Base-by-base conservation (phyloP, 768 basidiomycete genomes). In the Scleroderma citrinum region DNA sequence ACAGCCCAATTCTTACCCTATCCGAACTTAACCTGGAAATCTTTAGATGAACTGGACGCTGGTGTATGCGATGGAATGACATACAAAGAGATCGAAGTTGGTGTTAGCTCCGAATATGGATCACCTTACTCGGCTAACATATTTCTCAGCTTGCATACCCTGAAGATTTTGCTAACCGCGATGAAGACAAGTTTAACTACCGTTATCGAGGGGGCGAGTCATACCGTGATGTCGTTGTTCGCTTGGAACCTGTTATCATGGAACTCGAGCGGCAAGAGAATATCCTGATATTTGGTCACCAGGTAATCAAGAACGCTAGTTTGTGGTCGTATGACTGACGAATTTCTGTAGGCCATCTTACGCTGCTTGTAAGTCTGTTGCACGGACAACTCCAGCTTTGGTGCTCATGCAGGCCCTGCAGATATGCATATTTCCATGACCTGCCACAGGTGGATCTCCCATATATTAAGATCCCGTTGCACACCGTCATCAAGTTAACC, bases 61-160 rank as follows among this genome's bases (percentile, higher is more conserved):
- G 96, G 96, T 21, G 96, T 99, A 30, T 99, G 96, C 61, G 96
- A 99, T 68, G 96, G 87, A 14, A 98, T 99, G 96, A 98, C 96
- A 4, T 99, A 99, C 58, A 86, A 92, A 71, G 95, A 98, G 76
- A 98, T 99, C 50, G 94, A 94, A 77, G 94, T 90, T 48, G 31
- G 71, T 59, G 43, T 29, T 34, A 20, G n/a, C 44, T 29, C 20
- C 20, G n/a, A 3, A 24, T 24, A 37, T 24, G 6, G 0, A 14
- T 39, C 17, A 20, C 17, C 29, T 29, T 47, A 23, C 50, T 30
- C 1, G 24, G 2, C 50, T 51, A 2, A 51, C 16, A 4, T 36
- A 49, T 40, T 1, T 1, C 49, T 4, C 56, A 95, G 92, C 82
- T 84, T 77, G 79, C 84, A 54, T 99, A 98, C 64, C 96, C 96